Evolutionary conservation across 2,329 filamentous ascomycete species (phyloP).

Genomic region (Fusarium abutilonis): DNA sequence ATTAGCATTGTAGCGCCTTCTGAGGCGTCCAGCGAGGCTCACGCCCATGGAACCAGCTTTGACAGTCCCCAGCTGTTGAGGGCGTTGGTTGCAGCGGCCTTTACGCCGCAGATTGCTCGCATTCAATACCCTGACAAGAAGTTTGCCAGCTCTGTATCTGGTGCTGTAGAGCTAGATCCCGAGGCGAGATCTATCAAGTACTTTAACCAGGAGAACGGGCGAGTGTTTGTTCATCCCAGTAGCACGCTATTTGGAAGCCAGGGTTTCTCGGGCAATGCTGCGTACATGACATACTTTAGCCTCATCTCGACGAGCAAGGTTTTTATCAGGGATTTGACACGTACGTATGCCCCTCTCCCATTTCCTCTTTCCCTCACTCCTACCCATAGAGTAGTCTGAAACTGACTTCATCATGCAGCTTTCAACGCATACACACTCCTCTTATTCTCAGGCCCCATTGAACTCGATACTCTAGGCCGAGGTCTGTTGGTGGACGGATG

Average conservation of each 20-base stretch:
- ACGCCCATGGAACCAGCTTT: conserved; percentile 30
- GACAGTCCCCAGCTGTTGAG: conserved; percentile 65
- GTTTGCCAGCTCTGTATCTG: conserved; percentile 85
- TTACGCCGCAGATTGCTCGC: conserved; percentile 86
- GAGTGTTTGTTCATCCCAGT: conserved; percentile 92
- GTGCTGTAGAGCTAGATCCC: conserved; percentile 91
- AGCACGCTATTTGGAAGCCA: conserved; percentile 88
- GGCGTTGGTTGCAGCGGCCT: conserved; percentile 76
- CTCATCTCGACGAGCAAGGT: conserved; percentile 94
- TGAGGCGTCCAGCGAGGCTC: conserved; percentile 46
- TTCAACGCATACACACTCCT: conserved; percentile 91
- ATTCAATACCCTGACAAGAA: conserved; percentile 97
- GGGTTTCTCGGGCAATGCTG: conserved; percentile 76
- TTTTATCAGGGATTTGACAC: conserved; percentile 90
- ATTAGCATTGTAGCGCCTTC: conserved; percentile 75
- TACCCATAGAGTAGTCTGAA: background rate
- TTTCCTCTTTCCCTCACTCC: background rate
- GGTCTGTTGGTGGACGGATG: conserved; percentile 93
- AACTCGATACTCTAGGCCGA: conserved; percentile 85
- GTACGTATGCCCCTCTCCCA: conserved; percentile 59
- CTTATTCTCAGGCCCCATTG: conserved; percentile 85
- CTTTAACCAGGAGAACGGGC: conserved; percentile 83
- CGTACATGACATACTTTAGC: conserved; percentile 88
- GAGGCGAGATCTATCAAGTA: conserved; percentile 93
- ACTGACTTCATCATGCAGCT: conserved; percentile 58